Evolutionary conservation across 805 yeast genomes (phyloP).

Genomic region (Schwanniomyces vanrijiae): DNA sequence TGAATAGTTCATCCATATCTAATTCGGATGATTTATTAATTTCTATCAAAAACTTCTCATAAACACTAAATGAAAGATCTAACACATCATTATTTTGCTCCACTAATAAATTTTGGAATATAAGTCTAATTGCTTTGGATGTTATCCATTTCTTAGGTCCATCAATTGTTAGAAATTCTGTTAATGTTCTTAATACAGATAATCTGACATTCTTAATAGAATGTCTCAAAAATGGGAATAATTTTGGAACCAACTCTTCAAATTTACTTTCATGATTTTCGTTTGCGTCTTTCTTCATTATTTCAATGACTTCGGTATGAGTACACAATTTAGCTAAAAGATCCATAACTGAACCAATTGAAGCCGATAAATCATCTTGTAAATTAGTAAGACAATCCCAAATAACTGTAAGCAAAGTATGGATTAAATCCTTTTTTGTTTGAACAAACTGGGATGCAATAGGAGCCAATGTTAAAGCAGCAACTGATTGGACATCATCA

Average conservation of each 20-base stretch:
- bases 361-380: constrained; percentile 90
- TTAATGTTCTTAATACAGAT: constrained; percentile 78
- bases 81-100: constrained; percentile 84
- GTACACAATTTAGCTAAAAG: constrained; percentile 83
- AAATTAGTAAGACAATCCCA: constrained; percentile 87
- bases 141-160: constrained; percentile 76
- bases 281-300: constrained; percentile 62
- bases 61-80: constrained; percentile 61
- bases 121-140: constrained; percentile 66
- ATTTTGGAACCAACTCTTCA: constrained; percentile 77
- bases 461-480: constrained; percentile 90
- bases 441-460: constrained; percentile 85
- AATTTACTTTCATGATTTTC: constrained; percentile 58
- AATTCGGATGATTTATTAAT: constrained; percentile 28
- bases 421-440: constrained; percentile 51
- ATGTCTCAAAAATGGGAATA: constrained; percentile 91
- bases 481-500: constrained; percentile 96
- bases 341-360: constrained; percentile 96
- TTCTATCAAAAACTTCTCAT: constrained; percentile 53
- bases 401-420: constrained; percentile 61
- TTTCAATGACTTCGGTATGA: constrained; percentile 70
- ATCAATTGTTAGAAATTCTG: constrained; percentile 66
- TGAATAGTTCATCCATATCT: constrained; percentile 53
- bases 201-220: constrained; percentile 88
- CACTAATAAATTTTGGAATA: constrained; percentile 83